A percentile compares a stretch with the other conserved stretches of the same genome.
These are phyloP conservation scores for Candida sanyiensis DNA, from an alignment of 805 yeast genomes.

Conservation along the genomic window DNA sequence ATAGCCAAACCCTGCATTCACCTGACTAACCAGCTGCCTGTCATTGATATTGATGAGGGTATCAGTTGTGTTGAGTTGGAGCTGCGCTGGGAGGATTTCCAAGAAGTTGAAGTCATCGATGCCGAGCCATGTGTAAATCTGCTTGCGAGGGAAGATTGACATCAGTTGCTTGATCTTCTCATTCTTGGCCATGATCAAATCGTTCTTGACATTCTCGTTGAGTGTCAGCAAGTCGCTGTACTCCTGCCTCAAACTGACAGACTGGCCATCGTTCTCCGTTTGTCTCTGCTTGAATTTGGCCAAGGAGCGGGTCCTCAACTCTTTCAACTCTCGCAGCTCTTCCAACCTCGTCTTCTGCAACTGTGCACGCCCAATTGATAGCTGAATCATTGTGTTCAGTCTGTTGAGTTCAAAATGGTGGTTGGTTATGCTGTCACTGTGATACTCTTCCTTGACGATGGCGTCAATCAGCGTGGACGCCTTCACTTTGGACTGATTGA, in stretches of 20 bases:
- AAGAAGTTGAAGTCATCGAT: conserved; percentile 16
- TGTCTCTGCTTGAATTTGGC: conserved; percentile 4
- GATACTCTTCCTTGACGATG: conserved; percentile 6
- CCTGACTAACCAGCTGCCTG: conserved; percentile 18
- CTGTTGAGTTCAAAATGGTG: conserved; percentile 10
- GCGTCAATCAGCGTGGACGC: conserved; percentile 13
- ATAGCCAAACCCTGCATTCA: conserved; percentile 32
- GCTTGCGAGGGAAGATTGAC: conserved; percentile 29
- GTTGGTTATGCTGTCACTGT: conserved; percentile 9
- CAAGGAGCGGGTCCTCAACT: conserved; percentile 8
- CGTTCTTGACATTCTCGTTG: conserved; percentile 16
- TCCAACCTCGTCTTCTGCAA: conserved; percentile 12
- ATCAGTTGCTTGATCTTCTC: conserved; percentile 21
- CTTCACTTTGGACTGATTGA: conserved; percentile 19
- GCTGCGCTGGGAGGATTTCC: conserved; percentile 23
- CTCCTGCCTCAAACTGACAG: conserved; percentile 12
- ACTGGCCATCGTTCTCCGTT: background rate
- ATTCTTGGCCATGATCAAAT: conserved; percentile 15
- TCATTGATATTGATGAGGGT: conserved; percentile 14
- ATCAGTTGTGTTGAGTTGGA: conserved; percentile 14
- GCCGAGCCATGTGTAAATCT: conserved; percentile 19
- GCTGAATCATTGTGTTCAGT: conserved; percentile 9
- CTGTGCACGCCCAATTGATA: conserved; percentile 4
- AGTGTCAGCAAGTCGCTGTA: conserved; percentile 12
- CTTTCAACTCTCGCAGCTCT: conserved; percentile 11